These are phyloP conservation scores for Ustanciosporium gigantosporum DNA, from an alignment of 1,284 basidiomycete species.

Conservation along the genomic window DNA sequence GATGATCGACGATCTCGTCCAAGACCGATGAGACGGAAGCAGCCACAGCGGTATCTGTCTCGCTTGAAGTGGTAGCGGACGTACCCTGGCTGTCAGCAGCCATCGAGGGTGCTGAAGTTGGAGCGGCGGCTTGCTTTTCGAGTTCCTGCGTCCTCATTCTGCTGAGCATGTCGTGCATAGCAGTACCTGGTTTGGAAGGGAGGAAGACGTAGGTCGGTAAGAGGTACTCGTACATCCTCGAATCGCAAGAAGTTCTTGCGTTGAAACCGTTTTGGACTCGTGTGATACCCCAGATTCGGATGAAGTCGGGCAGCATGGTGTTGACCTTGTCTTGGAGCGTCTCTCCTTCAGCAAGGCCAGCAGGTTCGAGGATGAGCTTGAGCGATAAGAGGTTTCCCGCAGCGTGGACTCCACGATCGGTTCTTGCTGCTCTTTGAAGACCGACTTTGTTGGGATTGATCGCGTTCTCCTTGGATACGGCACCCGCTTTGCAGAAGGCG, in stretches of 20 bases:
- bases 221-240: constrained; percentile 94
- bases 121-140: not conserved
- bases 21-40: no score
- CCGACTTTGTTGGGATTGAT: constrained; percentile 86
- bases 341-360: constrained; percentile 20
- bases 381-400: constrained; percentile 77
- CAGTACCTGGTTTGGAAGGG: constrained; percentile 75
- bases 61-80: constrained; percentile 1
- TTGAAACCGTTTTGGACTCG: constrained; percentile 91
- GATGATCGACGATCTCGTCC: constrained; percentile 42
- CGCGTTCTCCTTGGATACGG: constrained; percentile 88
- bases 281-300: constrained; percentile 89
- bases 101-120: not conserved
- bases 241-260: constrained; percentile 74
- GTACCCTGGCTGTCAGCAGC: constrained; percentile 3
- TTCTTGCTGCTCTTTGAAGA: constrained; percentile 86
- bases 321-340: constrained; percentile 77
- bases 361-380: constrained; percentile 63
- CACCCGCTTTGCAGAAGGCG: constrained; percentile 84
- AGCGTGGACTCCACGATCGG: constrained; percentile 96
- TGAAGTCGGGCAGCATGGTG: constrained; percentile 80
- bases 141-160: constrained; percentile 16
- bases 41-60: no score
- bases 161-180: constrained; percentile 53
- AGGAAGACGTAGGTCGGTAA: constrained; percentile 92